Evolutionary conservation across 495 filamentous ascomycete species (phyloP).

Genomic region (Achaetomiella virescens): DNA sequence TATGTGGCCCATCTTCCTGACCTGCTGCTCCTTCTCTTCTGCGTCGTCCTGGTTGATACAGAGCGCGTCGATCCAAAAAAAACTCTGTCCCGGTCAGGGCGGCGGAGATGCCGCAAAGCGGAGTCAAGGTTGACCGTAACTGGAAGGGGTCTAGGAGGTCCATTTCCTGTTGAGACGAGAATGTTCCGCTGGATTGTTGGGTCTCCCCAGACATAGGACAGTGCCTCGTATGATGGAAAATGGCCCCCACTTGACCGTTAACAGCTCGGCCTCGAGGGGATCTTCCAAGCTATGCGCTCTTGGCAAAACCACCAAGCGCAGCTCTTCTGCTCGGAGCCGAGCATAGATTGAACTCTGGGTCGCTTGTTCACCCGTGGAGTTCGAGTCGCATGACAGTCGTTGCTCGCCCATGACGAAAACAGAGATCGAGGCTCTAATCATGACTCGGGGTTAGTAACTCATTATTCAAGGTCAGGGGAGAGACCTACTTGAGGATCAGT

Average conservation of each 20-base stretch:
- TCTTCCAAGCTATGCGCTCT: neutral
- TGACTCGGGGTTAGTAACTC: too few relatives aligned
- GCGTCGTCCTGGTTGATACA: conserved; percentile 34
- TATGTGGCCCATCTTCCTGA: conserved; percentile 27
- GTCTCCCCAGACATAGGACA: conserved; percentile 6
- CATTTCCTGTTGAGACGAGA: neutral
- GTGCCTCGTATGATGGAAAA: neutral
- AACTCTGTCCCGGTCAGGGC: neutral
- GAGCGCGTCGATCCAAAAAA: conserved; percentile 12
- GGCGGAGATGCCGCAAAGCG: neutral
- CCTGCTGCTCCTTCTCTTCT: conserved; percentile 27
- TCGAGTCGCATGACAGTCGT: too few relatives aligned
- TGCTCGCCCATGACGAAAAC: too few relatives aligned
- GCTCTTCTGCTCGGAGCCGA: neutral
- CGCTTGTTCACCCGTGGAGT: too few relatives aligned
- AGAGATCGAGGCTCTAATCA: too few relatives aligned
- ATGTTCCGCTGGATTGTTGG: neutral
- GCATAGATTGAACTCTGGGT: neutral
- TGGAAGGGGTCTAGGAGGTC: neutral
- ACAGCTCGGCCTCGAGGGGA: neutral
- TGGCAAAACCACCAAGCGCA: neutral
- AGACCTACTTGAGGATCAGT: too few relatives aligned
- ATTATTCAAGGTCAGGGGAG: too few relatives aligned
- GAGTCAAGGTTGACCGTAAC: neutral
- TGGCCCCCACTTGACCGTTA: neutral